Percentiles rank a stretch among this genome's conserved stretches.
These are phyloP conservation scores for Dalechampia spathulata DNA, from an alignment of 441 rosid species.

Conservation along the genomic window DNA sequence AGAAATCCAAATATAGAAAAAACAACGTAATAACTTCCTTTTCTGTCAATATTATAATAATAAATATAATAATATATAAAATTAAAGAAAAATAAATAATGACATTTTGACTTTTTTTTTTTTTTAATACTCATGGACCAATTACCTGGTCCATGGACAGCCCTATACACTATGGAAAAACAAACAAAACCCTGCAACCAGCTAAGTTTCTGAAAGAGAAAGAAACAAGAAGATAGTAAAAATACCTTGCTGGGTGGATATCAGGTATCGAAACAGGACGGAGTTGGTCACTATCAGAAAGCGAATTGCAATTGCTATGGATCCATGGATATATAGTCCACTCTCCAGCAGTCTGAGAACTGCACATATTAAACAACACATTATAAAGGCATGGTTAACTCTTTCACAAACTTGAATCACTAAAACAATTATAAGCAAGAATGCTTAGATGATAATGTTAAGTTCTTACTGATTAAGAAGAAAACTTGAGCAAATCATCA, in stretches of 20 bases:
- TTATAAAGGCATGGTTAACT: constrained; percentile 6
- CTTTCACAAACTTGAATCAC: background rate
- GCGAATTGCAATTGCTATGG: constrained; percentile 95
- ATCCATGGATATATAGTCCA: constrained; percentile 99
- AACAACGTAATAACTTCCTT: too few relatives aligned
- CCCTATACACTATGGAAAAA: too few relatives aligned
- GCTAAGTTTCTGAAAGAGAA: constrained; percentile 4
- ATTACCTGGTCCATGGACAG: too few relatives aligned
- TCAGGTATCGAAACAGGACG: constrained; percentile 81
- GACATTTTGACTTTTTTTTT: too few relatives aligned
- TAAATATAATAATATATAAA: too few relatives aligned
- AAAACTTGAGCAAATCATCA: constrained; percentile 99
- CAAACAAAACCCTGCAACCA: background rate
- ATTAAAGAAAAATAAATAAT: too few relatives aligned
- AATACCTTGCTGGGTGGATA: constrained; percentile 89
- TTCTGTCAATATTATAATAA: too few relatives aligned
- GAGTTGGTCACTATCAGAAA: constrained; percentile 85
- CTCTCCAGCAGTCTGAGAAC: constrained; percentile 53
- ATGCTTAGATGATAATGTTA: background rate
- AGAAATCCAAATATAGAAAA: too few relatives aligned
- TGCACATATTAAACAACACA: constrained; percentile 17
- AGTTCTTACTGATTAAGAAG: constrained; percentile 82
- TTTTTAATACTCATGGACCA: too few relatives aligned
- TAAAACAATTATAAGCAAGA: background rate
- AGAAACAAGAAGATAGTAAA: background rate